Conservation (phyloP, 768 basidiomycete species). For the Phallus indusiatus region DNA sequence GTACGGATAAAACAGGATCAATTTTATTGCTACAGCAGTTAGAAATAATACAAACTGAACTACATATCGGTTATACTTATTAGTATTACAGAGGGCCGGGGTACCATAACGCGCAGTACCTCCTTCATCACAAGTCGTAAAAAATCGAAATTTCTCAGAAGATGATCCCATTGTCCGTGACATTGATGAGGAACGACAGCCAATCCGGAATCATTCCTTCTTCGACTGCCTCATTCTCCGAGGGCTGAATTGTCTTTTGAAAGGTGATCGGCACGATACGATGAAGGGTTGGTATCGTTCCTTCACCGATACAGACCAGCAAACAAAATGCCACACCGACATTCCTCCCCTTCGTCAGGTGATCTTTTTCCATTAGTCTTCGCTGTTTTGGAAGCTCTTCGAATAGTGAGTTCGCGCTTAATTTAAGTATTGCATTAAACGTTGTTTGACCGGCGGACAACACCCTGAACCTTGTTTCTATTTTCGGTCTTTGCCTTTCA, state of each 20-base stretch:
- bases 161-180: neutral
- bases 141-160: neutral
- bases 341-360: neutral
- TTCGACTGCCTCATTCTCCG: neutral
- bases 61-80: too few relatives aligned
- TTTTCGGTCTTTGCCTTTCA: neutral
- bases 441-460: neutral
- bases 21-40: too few relatives aligned
- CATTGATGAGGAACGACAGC: neutral
- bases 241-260: neutral
- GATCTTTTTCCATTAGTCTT: neutral
- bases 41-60: too few relatives aligned
- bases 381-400: neutral
- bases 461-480: neutral
- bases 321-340: constrained; percentile 1
- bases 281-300: neutral
- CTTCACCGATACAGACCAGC: neutral
- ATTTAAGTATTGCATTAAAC: neutral
- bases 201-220: too few relatives aligned
- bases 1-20: too few relatives aligned
- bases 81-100: too few relatives aligned
- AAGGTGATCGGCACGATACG: neutral
- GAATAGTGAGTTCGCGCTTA: neutral
- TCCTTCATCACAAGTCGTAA: too few relatives aligned
- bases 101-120: too few relatives aligned